These are phyloP conservation scores for Lachnellula subtilissima DNA, from an alignment of 2,329 filamentous ascomycete genomes.

Conservation along the genomic window DNA sequence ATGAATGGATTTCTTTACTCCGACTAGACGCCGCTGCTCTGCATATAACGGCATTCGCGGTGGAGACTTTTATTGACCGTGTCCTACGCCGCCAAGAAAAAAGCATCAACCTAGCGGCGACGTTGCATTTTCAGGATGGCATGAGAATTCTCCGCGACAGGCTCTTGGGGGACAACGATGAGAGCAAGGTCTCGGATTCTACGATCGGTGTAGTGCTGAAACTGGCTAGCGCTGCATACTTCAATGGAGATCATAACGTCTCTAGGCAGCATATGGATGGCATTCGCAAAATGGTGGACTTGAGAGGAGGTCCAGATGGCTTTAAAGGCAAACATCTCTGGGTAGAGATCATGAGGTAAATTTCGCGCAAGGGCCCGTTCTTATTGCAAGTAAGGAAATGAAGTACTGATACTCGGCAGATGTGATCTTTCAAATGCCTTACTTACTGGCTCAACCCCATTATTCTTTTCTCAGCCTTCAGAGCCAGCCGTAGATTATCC, in stretches of 20 bases:
- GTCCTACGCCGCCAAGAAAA: slow-evolving; percentile 12
- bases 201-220: slow-evolving; percentile 33
- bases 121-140: slow-evolving; percentile 28
- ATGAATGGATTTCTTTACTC: slow-evolving; percentile 29
- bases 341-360: slow-evolving; percentile 3
- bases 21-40: slow-evolving; percentile 32
- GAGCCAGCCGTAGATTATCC: neutral
- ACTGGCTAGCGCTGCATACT: slow-evolving; percentile 31
- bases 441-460: neutral
- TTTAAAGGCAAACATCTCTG: slow-evolving; percentile 26
- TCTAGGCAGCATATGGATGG: slow-evolving; percentile 35
- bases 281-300: slow-evolving; percentile 34
- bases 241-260: slow-evolving; percentile 27
- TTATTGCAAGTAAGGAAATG: neutral
- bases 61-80: slow-evolving; percentile 30
- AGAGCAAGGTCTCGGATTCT: slow-evolving; percentile 28
- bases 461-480: neutral
- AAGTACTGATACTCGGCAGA: neutral
- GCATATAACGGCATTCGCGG: slow-evolving; percentile 33
- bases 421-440: neutral
- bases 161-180: slow-evolving; percentile 19
- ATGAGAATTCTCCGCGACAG: slow-evolving; percentile 31
- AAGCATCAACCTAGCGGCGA: slow-evolving; percentile 9
- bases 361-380: neutral
- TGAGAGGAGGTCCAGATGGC: slow-evolving; percentile 33